Evolutionary conservation across 176 grass and related monocot species (phyloP), one percentile per base, ranked within the genome.

Genomic region (Zoysia pacifica): DNA sequence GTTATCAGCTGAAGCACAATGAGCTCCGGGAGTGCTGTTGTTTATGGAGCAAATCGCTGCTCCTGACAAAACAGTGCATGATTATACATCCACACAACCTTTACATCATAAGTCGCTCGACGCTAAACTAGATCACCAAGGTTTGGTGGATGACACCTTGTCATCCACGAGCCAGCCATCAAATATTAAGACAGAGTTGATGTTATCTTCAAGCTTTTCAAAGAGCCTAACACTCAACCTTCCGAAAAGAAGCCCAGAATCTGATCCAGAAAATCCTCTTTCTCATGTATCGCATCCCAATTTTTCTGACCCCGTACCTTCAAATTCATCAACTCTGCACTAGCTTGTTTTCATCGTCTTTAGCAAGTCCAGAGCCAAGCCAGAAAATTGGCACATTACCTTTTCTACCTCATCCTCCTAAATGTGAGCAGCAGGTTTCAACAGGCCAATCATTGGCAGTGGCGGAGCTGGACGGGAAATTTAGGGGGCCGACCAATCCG

Each of bases 281-380:
- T 99, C 90, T 72, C 81, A 80, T 1, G 69, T 68, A 0, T 86
- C 96, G 11, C 78, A 86, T 73, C 79, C 88, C 67, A 88, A 88
- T 39, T 85, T 82, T 88, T 78, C 90, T 35, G 92, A 99, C 5
- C 75, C 86, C 16, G 74, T 84, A 66, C 86, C 78, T 70, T 95
- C 96, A 79, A 85, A 85, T 70, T 93, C 90, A 5, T 99, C 96
- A 36, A 95, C 92, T 7, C 77, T 99, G 96, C 82, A 77, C 92
- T 58, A 99, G 90, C 46, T 78, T 99, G 41, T 91, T 91, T 72
- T 99, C 92, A 0, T 93, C 96, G 1, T 86, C 92, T 70, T 88
- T 61, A 20, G 81, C 36, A 16, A 87, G 90, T 20, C 37, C 37
- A 14, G 86, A 76, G 40, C 81, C 88, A 14, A 82, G 84, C 62